A percentile compares a stretch with the other conserved stretches of the same genome.
These are phyloP conservation scores for Diaporthe destruens DNA, from an alignment of 2,329 filamentous ascomycete species.

Conservation along the genomic window DNA sequence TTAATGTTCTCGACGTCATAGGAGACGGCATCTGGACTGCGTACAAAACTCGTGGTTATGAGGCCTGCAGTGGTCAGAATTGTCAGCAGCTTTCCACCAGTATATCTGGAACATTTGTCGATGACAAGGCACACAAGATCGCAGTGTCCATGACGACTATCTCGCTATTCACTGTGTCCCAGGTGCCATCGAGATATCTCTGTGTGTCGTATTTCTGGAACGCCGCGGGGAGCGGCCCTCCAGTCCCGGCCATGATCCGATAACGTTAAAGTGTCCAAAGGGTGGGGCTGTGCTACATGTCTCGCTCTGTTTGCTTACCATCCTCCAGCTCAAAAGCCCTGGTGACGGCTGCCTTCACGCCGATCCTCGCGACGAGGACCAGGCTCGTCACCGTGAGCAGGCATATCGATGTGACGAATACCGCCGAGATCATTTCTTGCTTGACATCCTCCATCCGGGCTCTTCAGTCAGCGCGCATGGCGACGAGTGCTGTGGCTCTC, in stretches of 20 bases:
- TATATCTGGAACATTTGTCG: neutral
- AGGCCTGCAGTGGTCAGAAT: neutral
- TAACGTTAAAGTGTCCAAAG: neutral
- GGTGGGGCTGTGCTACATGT: slow-evolving; percentile 1
- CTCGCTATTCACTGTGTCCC: neutral
- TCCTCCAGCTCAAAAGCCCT: slow-evolving; percentile 27
- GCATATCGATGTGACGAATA: slow-evolving; percentile 29
- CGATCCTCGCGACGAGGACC: slow-evolving; percentile 13
- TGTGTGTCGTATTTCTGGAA: neutral
- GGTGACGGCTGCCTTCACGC: slow-evolving; percentile 21
- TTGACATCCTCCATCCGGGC: slow-evolving; percentile 21
- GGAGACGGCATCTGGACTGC: neutral
- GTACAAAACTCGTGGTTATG: slow-evolving; percentile 30
- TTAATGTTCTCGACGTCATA: neutral
- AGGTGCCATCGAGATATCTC: neutral
- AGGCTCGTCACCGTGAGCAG: slow-evolving; percentile 32
- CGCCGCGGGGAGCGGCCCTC: too few relatives aligned
- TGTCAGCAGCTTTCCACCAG: neutral
- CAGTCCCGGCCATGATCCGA: neutral
- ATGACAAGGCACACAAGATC: neutral
- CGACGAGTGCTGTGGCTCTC: neutral
- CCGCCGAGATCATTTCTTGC: slow-evolving; percentile 9
- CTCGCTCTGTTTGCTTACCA: slow-evolving; percentile 14
- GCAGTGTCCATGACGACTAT: too few relatives aligned
- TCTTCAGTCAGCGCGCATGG: neutral